Percentiles rank a stretch among this genome's conserved stretches.
phyloP scores from a whole-genome alignment of 2,329 filamentous ascomycete genomes.

The Cladosporium sp. region DNA sequence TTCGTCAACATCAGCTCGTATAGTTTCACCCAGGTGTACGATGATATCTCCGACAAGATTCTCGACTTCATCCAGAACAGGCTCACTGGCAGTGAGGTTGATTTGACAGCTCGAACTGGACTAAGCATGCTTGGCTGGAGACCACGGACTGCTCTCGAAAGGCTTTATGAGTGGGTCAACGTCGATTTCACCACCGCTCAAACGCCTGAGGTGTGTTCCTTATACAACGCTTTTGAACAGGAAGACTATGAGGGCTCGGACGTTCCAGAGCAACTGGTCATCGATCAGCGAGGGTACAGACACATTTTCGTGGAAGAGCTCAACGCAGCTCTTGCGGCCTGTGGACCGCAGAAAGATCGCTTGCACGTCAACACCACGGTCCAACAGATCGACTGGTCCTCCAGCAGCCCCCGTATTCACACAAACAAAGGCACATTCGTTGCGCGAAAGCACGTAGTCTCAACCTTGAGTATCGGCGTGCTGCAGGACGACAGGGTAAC shows the following conservation, averaged over 20 bases:
- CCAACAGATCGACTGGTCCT: slow-evolving; percentile 1
- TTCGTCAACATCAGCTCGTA: slow-evolving; percentile 8
- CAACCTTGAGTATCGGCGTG: slow-evolving; percentile 66
- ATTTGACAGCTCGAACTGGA: slow-evolving; percentile 3
- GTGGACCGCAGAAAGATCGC: not conserved
- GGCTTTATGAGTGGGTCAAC: slow-evolving; percentile 11
- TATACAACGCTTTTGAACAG: slow-evolving; percentile 10
- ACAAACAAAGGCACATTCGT: slow-evolving; percentile 26
- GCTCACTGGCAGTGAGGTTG: slow-evolving; percentile 3
- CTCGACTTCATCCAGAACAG: slow-evolving; percentile 6
- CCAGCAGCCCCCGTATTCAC: slow-evolving; percentile 22
- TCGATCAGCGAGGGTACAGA: slow-evolving; percentile 8
- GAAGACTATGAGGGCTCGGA: slow-evolving; percentile 6
- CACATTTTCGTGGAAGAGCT: slow-evolving; percentile 10
- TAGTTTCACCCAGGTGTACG: not conserved
- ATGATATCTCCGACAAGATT: slow-evolving; percentile 2
- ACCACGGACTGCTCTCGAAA: slow-evolving; percentile 1
- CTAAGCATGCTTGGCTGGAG: slow-evolving; percentile 10
- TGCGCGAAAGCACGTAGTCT: slow-evolving; percentile 55
- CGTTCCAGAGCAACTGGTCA: slow-evolving; percentile 1
- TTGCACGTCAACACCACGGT: slow-evolving; percentile 10
- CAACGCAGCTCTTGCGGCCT: not conserved
- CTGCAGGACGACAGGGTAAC: slow-evolving; percentile 58
- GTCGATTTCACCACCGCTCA: slow-evolving; percentile 7
- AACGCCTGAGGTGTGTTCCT: slow-evolving; percentile 1